phyloP scores from a whole-genome alignment of 371 early-diverging fungal species.

The Umbelopsis sp. region DNA sequence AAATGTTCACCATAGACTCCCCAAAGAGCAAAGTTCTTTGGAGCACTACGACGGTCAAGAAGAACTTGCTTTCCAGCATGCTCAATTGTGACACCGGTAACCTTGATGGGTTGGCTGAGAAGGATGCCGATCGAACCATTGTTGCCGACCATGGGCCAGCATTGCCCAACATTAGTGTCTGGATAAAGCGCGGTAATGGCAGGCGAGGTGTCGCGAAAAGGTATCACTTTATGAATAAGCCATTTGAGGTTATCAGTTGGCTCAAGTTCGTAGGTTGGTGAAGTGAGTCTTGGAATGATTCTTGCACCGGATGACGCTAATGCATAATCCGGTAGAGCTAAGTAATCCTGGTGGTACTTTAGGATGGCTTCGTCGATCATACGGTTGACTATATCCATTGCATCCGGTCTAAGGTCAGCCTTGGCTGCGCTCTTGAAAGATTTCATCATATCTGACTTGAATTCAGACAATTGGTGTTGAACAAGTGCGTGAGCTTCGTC shows the following conservation, averaged over 20 bases:
- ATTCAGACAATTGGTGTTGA: not conserved
- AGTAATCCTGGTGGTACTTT: slow-evolving; percentile 54
- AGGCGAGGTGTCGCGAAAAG: slow-evolving; percentile 31
- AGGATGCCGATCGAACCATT: slow-evolving; percentile 66
- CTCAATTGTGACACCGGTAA: slow-evolving; percentile 70
- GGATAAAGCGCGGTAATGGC: slow-evolving; percentile 59
- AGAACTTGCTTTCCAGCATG: slow-evolving; percentile 61
- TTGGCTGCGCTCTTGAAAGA: not conserved
- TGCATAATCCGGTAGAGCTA: slow-evolving; percentile 73
- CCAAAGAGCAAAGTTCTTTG: slow-evolving; percentile 72
- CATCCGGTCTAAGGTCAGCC: not conserved
- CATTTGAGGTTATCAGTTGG: slow-evolving; percentile 31
- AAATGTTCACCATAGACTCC: slow-evolving; percentile 41
- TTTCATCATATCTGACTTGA: slow-evolving; percentile 3
- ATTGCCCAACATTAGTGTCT: slow-evolving; percentile 62
- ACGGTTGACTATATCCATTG: slow-evolving; percentile 10
- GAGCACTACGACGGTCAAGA: slow-evolving; percentile 62
- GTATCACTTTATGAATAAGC: slow-evolving; percentile 23
- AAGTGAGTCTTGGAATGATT: slow-evolving; percentile 63
- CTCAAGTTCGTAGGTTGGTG: slow-evolving; percentile 40
- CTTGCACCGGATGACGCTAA: slow-evolving; percentile 66
- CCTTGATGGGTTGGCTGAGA: slow-evolving; percentile 55
- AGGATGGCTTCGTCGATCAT: slow-evolving; percentile 43
- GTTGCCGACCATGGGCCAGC: slow-evolving; percentile 75
- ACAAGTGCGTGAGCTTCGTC: not conserved